Base-by-base conservation (phyloP, 345 rosid genomes). In the Fremontodendron californicum region DNA sequence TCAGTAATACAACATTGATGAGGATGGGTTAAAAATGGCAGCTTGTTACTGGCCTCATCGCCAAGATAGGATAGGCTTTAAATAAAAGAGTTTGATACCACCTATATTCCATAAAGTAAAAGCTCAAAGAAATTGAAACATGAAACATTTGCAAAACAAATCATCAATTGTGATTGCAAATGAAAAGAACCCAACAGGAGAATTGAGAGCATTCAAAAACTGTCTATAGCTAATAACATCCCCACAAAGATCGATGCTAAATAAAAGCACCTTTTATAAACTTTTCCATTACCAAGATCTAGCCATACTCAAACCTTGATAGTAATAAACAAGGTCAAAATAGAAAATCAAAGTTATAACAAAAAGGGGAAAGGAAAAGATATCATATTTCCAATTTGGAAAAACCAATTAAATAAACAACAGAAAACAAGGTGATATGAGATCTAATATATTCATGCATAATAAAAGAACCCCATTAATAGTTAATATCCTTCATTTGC, bases 361-460 rank as follows among this genome's bases (percentile, higher is more conserved):
- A 23, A 43, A 37, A 57, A 23, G 9, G 46, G 42, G 21, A 33
- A 31, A 31, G 21, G 21, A 33, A 13, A 62, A 6, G 4, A 62
- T 25, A 57, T 25, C 63, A 25, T 21, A 23, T 25, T 51, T 51
- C 63, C 33, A 25, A 11, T 27, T 37, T 35, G 10, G 45, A 12
- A 73, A 60, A 58, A 57, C 0, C 16, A 58, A 58, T 25, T 71
- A 49, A 51, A 49, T 19, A 72, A 15, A 49, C 46, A 67, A 42
- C 54, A 25, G 10, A 67, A 2, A 25, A 67, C 15, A 79, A n/a
- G 13, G 37, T 55, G 46, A 54, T 1, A 35, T 11, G 64, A 75
- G 86, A 83, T 79, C 88, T 66, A 61, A 15, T 73, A 76, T 60
- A 74, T 71, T 29, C 46, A 33, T 5, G 6, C 13, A 6, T 21